Evolutionary conservation across 1,284 basidiomycete species (phyloP).

Genomic region (Irpex sp.): DNA sequence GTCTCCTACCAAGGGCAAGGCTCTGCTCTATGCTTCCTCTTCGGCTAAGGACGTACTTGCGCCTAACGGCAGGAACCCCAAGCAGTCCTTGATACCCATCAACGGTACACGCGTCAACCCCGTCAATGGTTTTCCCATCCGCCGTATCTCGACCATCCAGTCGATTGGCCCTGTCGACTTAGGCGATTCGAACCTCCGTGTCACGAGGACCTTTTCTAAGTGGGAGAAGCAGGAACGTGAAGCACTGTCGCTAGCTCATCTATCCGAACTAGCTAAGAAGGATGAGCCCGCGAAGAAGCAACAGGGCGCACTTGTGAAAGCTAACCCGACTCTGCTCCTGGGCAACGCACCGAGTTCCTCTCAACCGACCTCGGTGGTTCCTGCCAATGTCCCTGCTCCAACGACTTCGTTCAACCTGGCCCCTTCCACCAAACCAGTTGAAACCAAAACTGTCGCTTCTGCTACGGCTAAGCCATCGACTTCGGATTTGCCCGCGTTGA

Average conservation of each 20-base stretch:
- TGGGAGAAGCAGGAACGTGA: slow-evolving; percentile 81
- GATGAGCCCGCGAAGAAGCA: slow-evolving; percentile 16
- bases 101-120: slow-evolving; percentile 33
- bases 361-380: background rate
- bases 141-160: slow-evolving; percentile 34
- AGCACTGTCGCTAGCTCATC: slow-evolving; percentile 60
- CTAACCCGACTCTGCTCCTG: slow-evolving; percentile 1
- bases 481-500: slow-evolving; percentile 4
- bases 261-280: slow-evolving; percentile 23
- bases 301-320: background rate
- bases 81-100: slow-evolving; percentile 41
- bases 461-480: slow-evolving; percentile 9
- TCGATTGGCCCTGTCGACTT: slow-evolving; percentile 28
- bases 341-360: slow-evolving; percentile 12
- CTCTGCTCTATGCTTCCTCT: slow-evolving; percentile 40
- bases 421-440: background rate
- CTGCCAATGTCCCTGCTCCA: background rate
- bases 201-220: slow-evolving; percentile 56
- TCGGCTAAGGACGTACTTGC: slow-evolving; percentile 27
- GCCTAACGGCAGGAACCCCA: slow-evolving; percentile 29
- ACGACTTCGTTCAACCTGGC: background rate
- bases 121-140: slow-evolving; percentile 20
- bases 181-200: slow-evolving; percentile 49
- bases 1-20: slow-evolving; percentile 39
- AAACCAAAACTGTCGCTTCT: background rate